Percentiles rank a stretch among this genome's conserved stretches.
Conservation (phyloP, 2,329 filamentous ascomycete genomes). For the Biscogniauxia sp. region DNA sequence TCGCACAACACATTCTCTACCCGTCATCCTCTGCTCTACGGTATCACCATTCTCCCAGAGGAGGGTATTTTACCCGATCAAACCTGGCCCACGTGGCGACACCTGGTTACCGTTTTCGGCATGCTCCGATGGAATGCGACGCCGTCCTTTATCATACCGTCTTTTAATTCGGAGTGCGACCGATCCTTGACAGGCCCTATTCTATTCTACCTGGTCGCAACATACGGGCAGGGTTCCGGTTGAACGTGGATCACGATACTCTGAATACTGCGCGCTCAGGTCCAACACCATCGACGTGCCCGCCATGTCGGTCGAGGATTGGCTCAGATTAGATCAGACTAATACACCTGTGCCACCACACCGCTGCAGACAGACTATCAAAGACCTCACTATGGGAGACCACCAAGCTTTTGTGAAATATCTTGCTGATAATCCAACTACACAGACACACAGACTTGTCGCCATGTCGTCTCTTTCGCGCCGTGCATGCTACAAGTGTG, state of each 20-base stretch:
- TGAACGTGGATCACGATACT: background rate
- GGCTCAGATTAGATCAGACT: slow-evolving; percentile 27
- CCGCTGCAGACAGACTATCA: slow-evolving; percentile 32
- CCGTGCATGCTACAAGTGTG: slow-evolving; percentile 80
- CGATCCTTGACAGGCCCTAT: background rate
- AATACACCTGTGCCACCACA: slow-evolving; percentile 28
- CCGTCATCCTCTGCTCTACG: background rate
- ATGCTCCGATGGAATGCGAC: slow-evolving; percentile 1
- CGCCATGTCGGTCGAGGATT: slow-evolving; percentile 31
- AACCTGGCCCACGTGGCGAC: slow-evolving; percentile 1
- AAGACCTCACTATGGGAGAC: slow-evolving; percentile 27
- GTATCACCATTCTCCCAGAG: background rate
- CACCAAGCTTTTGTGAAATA: slow-evolving; percentile 30
- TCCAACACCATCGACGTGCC: slow-evolving; percentile 21
- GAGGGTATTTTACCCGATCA: background rate
- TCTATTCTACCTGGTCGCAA: background rate
- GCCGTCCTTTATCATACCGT: background rate
- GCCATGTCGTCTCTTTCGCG: slow-evolving; percentile 78
- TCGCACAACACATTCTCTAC: background rate
- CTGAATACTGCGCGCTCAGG: background rate
- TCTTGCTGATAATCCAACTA: slow-evolving; percentile 35
- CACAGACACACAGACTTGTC: slow-evolving; percentile 28
- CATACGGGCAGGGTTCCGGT: background rate
- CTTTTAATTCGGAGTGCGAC: background rate
- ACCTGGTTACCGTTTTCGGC: slow-evolving; percentile 1